Evolutionary conservation across 2,329 filamentous ascomycete genomes (phyloP).

Genomic region (Cladosporium austrohemisphaericum): DNA sequence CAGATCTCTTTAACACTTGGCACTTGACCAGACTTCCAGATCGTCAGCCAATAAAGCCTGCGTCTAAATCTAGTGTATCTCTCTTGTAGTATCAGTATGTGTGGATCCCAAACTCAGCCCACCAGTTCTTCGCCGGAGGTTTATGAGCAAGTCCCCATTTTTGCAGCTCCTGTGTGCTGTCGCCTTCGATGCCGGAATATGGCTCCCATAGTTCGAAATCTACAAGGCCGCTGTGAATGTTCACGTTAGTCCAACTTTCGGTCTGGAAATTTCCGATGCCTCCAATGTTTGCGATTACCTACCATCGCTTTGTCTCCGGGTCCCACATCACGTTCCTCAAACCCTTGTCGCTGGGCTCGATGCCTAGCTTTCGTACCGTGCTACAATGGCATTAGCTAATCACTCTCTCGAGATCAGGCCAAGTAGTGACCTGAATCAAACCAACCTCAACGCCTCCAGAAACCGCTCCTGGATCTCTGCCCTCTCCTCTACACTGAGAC

Average conservation of each 20-base stretch:
- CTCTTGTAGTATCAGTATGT: conserved; percentile 4
- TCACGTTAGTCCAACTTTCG: too few relatives aligned
- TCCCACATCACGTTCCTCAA: conserved; percentile 32
- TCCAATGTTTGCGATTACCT: background rate
- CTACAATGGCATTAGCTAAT: conserved; percentile 14
- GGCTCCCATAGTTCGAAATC: conserved; percentile 30
- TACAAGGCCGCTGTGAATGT: conserved; percentile 28
- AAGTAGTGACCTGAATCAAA: too few relatives aligned
- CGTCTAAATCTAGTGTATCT: too few relatives aligned
- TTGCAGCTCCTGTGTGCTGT: conserved; percentile 11
- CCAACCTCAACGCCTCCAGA: conserved; percentile 23
- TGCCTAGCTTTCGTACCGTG: conserved; percentile 24
- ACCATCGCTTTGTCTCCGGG: conserved; percentile 8
- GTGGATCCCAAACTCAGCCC: conserved; percentile 19
- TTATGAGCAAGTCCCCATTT: conserved; percentile 29
- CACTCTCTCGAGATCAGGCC: too few relatives aligned
- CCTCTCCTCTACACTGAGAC: conserved; percentile 18
- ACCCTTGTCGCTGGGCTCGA: conserved; percentile 31
- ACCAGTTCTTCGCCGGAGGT: conserved; percentile 24
- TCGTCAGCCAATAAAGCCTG: too few relatives aligned
- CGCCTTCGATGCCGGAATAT: conserved; percentile 24
- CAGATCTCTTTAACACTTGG: background rate
- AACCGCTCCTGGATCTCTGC: conserved; percentile 26
- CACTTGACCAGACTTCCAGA: background rate
- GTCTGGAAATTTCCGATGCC: too few relatives aligned